Percentiles rank a stretch among this genome's conserved stretches.
These are phyloP conservation scores for Aureobasidium sp. DNA, from an alignment of 2,329 filamentous ascomycete species.

Conservation along the genomic window DNA sequence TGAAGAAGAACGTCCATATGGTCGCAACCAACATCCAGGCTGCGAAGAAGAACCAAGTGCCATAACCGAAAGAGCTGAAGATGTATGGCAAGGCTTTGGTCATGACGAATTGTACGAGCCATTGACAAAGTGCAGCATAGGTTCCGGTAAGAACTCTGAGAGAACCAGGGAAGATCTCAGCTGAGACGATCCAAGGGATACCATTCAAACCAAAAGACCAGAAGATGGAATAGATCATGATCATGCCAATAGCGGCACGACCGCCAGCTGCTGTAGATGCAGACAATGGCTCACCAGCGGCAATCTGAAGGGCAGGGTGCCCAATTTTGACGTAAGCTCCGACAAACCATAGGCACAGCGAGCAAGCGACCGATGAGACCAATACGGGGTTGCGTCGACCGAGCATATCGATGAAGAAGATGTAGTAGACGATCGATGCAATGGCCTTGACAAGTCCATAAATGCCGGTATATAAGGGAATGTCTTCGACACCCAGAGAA, in stretches of 20 bases:
- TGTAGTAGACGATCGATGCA: conserved; percentile 30
- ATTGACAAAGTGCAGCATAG: conserved; percentile 25
- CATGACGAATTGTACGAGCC: conserved; percentile 30
- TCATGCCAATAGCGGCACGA: conserved; percentile 31
- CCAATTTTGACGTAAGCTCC: conserved; percentile 28
- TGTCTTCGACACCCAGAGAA: conserved; percentile 27
- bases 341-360: conserved; percentile 30
- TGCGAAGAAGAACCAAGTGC: conserved; percentile 35
- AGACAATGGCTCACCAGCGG: conserved; percentile 22
- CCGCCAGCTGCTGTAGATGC: conserved; percentile 29
- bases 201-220: conserved; percentile 35
- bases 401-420: conserved; percentile 30
- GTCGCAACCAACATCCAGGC: conserved; percentile 27
- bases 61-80: conserved; percentile 31
- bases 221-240: conserved; percentile 32
- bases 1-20: conserved; percentile 32
- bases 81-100: conserved; percentile 34
- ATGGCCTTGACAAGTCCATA: conserved; percentile 31
- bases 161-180: conserved; percentile 36
- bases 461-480: conserved; percentile 26
- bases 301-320: conserved; percentile 17
- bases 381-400: conserved; percentile 31
- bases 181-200: conserved; percentile 33
- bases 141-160: conserved; percentile 31
- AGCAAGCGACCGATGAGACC: conserved; percentile 27